Percentiles rank a stretch among this genome's conserved stretches.
Conservation (phyloP, 441 rosid genomes). For the Gossypium trilobum region DNA sequence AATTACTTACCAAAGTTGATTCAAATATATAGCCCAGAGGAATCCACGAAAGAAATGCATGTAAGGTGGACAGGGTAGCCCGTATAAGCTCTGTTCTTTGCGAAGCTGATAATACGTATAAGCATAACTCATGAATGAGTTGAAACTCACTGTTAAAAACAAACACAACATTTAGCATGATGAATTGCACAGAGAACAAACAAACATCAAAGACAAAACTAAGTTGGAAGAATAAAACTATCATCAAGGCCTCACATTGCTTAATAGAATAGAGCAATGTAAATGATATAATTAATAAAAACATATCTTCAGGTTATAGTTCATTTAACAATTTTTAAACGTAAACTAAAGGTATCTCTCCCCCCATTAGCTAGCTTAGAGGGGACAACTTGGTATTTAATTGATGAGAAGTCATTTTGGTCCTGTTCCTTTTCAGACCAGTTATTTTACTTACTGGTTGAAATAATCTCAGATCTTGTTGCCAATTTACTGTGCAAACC, state of each 20-base stretch:
- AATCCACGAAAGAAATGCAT: conserved; percentile 99
- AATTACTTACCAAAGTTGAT: conserved; percentile 66
- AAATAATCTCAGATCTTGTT: neutral
- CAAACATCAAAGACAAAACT: neutral
- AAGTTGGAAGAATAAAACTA: conserved; percentile 1
- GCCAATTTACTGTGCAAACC: neutral
- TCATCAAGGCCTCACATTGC: neutral
- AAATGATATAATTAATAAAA: neutral
- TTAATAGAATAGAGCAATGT: conserved; percentile 15
- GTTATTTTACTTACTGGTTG: neutral
- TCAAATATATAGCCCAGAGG: conserved; percentile 99
- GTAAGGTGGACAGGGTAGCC: conserved; percentile 88
- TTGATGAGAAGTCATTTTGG: neutral
- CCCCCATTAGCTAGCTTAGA: neutral
- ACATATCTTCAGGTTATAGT: neutral
- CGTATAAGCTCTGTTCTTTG: conserved; percentile 93
- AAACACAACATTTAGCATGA: conserved; percentile 21
- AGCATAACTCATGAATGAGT: conserved; percentile 97
- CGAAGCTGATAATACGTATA: conserved; percentile 91
- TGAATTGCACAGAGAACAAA: conserved; percentile 9
- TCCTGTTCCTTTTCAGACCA: neutral
- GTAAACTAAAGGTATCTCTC: neutral
- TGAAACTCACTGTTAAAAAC: conserved; percentile 85
- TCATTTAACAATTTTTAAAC: neutral
- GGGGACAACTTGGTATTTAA: neutral